phyloP scores from a whole-genome alignment of 2,329 filamentous ascomycete genomes.

The Tolypocladium guangdongense region DNA sequence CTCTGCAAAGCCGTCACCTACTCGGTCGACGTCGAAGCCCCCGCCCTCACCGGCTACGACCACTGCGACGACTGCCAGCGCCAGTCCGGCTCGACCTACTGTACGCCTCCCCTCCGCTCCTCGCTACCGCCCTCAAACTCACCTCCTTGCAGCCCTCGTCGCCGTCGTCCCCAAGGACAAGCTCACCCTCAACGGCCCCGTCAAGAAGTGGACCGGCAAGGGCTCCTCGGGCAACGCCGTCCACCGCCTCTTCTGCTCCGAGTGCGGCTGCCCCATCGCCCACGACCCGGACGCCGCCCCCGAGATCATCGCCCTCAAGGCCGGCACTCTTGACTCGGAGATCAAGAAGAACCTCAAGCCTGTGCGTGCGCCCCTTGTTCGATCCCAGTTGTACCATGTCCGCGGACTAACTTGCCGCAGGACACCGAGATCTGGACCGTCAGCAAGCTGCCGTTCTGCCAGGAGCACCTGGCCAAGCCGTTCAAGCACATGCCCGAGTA shows the following conservation, averaged over 20 bases:
- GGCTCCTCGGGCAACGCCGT: constrained; percentile 52
- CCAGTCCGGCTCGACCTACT: constrained; percentile 59
- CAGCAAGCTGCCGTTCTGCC: constrained; percentile 59
- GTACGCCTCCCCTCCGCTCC: constrained; percentile 25
- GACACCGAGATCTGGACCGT: constrained; percentile 61
- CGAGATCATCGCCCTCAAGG: constrained; percentile 59
- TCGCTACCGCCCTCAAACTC: not conserved
- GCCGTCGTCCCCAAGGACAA: constrained; percentile 56
- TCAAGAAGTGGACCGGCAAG: constrained; percentile 52
- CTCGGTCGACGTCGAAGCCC: constrained; percentile 40
- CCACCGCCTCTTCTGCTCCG: constrained; percentile 58
- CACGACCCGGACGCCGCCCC: constrained; percentile 63
- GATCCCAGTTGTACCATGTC: not conserved
- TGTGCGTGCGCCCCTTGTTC: constrained; percentile 23
- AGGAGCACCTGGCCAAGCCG: constrained; percentile 51
- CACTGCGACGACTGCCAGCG: constrained; percentile 66
- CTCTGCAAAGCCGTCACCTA: constrained; percentile 65
- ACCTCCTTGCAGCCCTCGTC: constrained; percentile 44
- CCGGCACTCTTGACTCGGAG: constrained; percentile 49
- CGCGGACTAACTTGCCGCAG: constrained; percentile 20
- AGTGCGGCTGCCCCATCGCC: constrained; percentile 59
- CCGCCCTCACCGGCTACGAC: constrained; percentile 51
- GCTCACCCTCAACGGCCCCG: constrained; percentile 49
- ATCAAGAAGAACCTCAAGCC: constrained; percentile 60
- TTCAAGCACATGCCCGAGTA: constrained; percentile 55